Percentiles rank a stretch among this genome's conserved stretches.
Conservation (phyloP, 176 grass and related monocot species). For the sorghum (Sorghum bicolor) region DNA sequence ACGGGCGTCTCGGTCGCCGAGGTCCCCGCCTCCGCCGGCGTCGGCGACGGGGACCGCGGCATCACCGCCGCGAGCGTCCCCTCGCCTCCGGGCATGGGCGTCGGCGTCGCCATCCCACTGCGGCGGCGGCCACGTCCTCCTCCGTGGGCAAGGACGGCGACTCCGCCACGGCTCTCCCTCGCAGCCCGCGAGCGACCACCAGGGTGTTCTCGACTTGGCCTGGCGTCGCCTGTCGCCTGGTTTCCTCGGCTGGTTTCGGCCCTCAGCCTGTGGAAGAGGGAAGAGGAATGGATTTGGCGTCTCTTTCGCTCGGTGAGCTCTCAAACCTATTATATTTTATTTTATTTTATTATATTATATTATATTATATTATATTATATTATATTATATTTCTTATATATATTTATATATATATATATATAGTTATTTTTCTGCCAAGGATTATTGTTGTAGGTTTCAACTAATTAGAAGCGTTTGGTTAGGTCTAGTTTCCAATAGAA, state of each 20-base stretch:
- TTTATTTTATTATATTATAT: no score
- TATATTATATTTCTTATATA: no score
- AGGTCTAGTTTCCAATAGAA: background rate
- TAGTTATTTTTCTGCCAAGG: slow-evolving; percentile 38
- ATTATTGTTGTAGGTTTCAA: background rate
- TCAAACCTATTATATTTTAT: slow-evolving; percentile 2
- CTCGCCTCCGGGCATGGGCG: slow-evolving; percentile 54
- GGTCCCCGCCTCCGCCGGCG: slow-evolving; percentile 34
- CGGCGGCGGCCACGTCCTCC: background rate
- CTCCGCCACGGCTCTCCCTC: slow-evolving; percentile 47
- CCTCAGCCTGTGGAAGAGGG: slow-evolving; percentile 47
- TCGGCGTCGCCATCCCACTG: slow-evolving; percentile 56
- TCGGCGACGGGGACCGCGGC: slow-evolving; percentile 43
- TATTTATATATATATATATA: no score
- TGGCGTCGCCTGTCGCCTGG: slow-evolving; percentile 24
- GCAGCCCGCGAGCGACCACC: slow-evolving; percentile 21
- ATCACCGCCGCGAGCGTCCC: slow-evolving; percentile 51
- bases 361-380: no score
- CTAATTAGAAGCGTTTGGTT: background rate
- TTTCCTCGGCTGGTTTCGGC: slow-evolving; percentile 31
- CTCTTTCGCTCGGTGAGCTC: slow-evolving; percentile 33
- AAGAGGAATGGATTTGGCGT: slow-evolving; percentile 46
- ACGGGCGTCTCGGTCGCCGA: slow-evolving; percentile 62
- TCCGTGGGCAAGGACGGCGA: slow-evolving; percentile 23
- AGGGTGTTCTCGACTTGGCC: slow-evolving; percentile 41